Conservation (phyloP, 768 basidiomycete genomes). For the Hebeloma cylindrosporum region DNA sequence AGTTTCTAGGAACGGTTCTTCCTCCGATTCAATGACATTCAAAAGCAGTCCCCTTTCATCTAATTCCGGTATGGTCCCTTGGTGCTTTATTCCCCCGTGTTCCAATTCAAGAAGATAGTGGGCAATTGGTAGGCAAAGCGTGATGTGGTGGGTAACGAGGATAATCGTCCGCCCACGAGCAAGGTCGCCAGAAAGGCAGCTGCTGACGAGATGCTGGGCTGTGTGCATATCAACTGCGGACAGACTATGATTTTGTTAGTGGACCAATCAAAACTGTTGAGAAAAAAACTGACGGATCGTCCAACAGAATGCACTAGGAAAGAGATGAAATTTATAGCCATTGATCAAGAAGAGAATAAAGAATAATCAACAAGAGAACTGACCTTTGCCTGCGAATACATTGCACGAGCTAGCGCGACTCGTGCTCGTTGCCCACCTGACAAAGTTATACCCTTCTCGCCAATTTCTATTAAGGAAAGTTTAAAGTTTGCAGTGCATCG, state of each 20-base stretch:
- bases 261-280: not conserved
- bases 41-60: conserved; percentile 42
- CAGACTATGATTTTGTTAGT: conserved; percentile 36
- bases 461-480: conserved; percentile 50
- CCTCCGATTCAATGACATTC: conserved; percentile 46
- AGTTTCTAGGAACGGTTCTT: conserved; percentile 36
- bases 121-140: conserved; percentile 66
- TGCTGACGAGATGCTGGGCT: conserved; percentile 62
- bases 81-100: conserved; percentile 46
- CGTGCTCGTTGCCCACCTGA: conserved; percentile 75
- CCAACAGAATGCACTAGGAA: conserved; percentile 56
- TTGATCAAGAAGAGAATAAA: not conserved
- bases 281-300: conserved; percentile 57
- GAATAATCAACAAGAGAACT: conserved; percentile 6
- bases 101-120: conserved; percentile 65
- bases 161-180: conserved; percentile 69
- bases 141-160: conserved; percentile 82
- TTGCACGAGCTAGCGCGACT: conserved; percentile 73
- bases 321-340: not conserved
- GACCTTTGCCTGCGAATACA: conserved; percentile 71
- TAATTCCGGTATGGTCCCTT: conserved; percentile 52
- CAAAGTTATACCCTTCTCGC: conserved; percentile 79
- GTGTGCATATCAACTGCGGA: conserved; percentile 81
- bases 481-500: not conserved
- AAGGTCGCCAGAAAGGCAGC: conserved; percentile 63